Evolutionary conservation across 2,329 filamentous ascomycete species (phyloP).

Genomic region (Alternaria incomplexa): DNA sequence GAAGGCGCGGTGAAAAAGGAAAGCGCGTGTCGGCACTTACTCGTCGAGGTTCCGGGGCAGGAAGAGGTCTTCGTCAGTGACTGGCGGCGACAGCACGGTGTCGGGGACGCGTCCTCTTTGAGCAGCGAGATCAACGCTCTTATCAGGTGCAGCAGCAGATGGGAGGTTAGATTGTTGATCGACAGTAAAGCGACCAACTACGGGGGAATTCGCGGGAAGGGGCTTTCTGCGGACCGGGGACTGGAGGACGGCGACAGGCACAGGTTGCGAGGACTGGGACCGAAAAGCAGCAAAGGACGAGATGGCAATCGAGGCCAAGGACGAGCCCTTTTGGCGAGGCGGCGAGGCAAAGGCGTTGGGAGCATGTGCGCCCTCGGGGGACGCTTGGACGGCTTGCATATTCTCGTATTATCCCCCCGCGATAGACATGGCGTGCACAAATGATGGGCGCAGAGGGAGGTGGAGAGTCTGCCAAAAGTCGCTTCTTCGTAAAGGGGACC

Average conservation of each 20-base stretch:
- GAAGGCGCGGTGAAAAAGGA: neutral
- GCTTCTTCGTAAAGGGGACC: conserved; percentile 37
- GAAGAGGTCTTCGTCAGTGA: conserved; percentile 43
- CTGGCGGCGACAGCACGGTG: conserved; percentile 38
- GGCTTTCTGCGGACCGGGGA: conserved; percentile 61
- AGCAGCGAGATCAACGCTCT: conserved; percentile 30
- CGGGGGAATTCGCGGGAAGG: conserved; percentile 58
- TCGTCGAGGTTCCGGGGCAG: conserved; percentile 47
- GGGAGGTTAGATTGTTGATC: conserved; percentile 49
- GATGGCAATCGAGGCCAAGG: conserved; percentile 50
- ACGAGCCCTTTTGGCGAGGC: conserved; percentile 42
- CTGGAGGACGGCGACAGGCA: conserved; percentile 24
- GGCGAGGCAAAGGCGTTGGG: conserved; percentile 25
- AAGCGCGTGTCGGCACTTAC: conserved; percentile 31
- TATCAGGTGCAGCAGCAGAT: conserved; percentile 14
- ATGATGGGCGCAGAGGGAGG: conserved; percentile 31
- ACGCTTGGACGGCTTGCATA: conserved; percentile 44
- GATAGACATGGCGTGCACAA: conserved; percentile 47
- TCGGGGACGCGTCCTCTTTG: conserved; percentile 32
- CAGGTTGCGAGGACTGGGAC: conserved; percentile 48
- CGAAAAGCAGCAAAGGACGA: conserved; percentile 54
- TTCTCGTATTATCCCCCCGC: conserved; percentile 31
- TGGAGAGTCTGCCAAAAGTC: conserved; percentile 28
- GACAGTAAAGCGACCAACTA: conserved; percentile 52
- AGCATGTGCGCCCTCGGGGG: conserved; percentile 27